Percentiles rank a stretch among this genome's conserved stretches.
Conservation (phyloP, 805 yeast genomes). For the Suhomyces xylopsoci region DNA sequence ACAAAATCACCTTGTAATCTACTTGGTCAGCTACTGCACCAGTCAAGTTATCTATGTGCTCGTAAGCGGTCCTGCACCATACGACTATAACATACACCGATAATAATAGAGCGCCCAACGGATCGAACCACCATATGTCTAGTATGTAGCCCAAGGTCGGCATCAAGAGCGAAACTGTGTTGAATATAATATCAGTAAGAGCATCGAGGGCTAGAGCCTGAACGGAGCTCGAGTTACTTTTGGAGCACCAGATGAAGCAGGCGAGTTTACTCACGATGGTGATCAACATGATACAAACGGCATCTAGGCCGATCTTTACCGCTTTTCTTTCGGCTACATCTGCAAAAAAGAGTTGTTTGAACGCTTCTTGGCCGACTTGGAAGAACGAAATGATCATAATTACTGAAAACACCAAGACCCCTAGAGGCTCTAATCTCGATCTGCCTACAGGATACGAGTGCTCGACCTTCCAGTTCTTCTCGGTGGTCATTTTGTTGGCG, state of each 20-base stretch:
- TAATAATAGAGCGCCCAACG: slow-evolving; percentile 65
- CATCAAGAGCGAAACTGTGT: slow-evolving; percentile 65
- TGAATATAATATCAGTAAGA: slow-evolving; percentile 71
- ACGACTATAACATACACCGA: slow-evolving; percentile 59
- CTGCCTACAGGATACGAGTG: slow-evolving; percentile 66
- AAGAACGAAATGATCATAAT: slow-evolving; percentile 68
- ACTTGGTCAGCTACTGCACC: slow-evolving; percentile 65
- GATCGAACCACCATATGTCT: slow-evolving; percentile 68
- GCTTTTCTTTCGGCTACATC: slow-evolving; percentile 30
- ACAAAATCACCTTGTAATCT: slow-evolving; percentile 65
- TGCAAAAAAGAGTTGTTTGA: slow-evolving; percentile 42
- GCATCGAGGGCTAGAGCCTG: slow-evolving; percentile 84
- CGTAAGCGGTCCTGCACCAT: slow-evolving; percentile 65
- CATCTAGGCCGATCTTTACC: slow-evolving; percentile 48
- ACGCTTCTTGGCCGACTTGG: slow-evolving; percentile 68
- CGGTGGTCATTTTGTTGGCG: slow-evolving; percentile 50
- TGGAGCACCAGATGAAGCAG: slow-evolving; percentile 63
- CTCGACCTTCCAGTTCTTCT: slow-evolving; percentile 44
- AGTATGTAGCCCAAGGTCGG: slow-evolving; percentile 58
- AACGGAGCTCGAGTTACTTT: slow-evolving; percentile 60
- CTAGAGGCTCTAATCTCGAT: slow-evolving; percentile 71
- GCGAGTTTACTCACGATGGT: slow-evolving; percentile 60
- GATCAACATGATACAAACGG: slow-evolving; percentile 56
- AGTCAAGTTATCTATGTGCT: slow-evolving; percentile 70
- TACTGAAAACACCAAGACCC: slow-evolving; percentile 69